Evolutionary conservation across 2,329 filamentous ascomycete species (phyloP).

Genomic region (Botrytis aclada): DNA sequence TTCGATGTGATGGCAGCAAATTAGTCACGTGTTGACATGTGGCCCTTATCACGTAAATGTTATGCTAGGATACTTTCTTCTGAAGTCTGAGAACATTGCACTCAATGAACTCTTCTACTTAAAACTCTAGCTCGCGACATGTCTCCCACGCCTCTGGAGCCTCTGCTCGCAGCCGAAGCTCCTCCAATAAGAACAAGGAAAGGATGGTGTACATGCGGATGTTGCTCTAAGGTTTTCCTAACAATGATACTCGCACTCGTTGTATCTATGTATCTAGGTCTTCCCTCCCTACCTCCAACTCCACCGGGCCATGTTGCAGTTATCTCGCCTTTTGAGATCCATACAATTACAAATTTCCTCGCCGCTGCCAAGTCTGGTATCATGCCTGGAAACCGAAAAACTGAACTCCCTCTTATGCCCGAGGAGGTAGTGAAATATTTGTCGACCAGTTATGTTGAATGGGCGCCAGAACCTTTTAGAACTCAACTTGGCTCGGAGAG

Average conservation of each 20-base stretch:
- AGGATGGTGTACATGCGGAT: background rate
- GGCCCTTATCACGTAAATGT: background rate
- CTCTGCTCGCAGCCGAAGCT: background rate
- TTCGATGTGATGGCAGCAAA: background rate
- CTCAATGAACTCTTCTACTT: background rate
- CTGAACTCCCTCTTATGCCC: background rate
- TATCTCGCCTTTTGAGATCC: background rate
- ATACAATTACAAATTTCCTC: background rate
- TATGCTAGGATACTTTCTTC: background rate
- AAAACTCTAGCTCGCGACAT: background rate
- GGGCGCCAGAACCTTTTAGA: background rate
- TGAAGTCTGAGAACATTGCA: background rate
- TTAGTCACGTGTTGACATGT: background rate
- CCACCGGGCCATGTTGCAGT: background rate
- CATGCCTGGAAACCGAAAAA: background rate
- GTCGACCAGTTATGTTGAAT: background rate
- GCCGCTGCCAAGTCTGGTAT: background rate
- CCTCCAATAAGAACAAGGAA: background rate
- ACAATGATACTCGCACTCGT: background rate
- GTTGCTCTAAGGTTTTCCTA: background rate
- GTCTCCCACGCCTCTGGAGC: background rate
- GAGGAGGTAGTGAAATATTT: background rate
- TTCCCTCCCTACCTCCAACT: background rate
- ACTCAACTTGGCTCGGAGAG: background rate
- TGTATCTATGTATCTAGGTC: background rate